A percentile compares a stretch with the other conserved stretches of the same genome.
Evolutionary conservation across 2,329 filamentous ascomycete genomes (phyloP).

Genomic region (Nemania sp.): DNA sequence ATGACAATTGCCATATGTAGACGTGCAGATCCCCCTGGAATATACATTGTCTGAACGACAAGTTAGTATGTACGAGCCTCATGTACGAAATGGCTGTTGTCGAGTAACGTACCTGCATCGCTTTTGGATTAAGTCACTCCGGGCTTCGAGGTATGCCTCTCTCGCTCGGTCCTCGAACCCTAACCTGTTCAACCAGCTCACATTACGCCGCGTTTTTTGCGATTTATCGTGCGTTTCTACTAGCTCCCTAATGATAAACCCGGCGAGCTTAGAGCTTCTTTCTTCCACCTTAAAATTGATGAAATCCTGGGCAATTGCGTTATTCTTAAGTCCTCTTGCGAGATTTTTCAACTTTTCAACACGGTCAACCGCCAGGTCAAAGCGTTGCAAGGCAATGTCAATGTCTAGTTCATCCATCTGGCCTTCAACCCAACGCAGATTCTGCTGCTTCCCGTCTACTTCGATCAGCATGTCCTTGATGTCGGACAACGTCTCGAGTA

Average conservation of each 20-base stretch:
- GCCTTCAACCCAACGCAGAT: conserved; percentile 92
- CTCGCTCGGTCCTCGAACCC: conserved; percentile 92
- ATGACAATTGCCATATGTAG: conserved; percentile 95
- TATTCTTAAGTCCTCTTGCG: conserved; percentile 83
- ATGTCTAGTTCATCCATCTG: conserved; percentile 98
- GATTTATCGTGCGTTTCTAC: conserved; percentile 81
- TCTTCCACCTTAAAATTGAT: conserved; percentile 93
- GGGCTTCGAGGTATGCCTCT: conserved; percentile 85
- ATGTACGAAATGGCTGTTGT: not conserved
- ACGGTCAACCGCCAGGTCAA: conserved; percentile 84
- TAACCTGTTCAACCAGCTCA: conserved; percentile 85
- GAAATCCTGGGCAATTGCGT: conserved; percentile 88
- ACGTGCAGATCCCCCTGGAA: conserved; percentile 93
- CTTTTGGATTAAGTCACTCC: conserved; percentile 82
- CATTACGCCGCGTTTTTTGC: conserved; percentile 81
- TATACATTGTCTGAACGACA: conserved; percentile 78
- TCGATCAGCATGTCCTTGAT: conserved; percentile 93
- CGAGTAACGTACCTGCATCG: conserved; percentile 75
- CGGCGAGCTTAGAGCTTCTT: conserved; percentile 80
- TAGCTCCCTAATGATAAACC: conserved; percentile 80
- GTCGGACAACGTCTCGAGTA: conserved; percentile 81
- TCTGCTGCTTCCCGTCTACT: conserved; percentile 95
- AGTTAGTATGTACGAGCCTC: conserved; percentile 41
- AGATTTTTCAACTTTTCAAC: conserved; percentile 88
- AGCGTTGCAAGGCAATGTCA: conserved; percentile 89